These are phyloP conservation scores for Didymella segeticola DNA, from an alignment of 2,329 filamentous ascomycete species.

Conservation along the genomic window DNA sequence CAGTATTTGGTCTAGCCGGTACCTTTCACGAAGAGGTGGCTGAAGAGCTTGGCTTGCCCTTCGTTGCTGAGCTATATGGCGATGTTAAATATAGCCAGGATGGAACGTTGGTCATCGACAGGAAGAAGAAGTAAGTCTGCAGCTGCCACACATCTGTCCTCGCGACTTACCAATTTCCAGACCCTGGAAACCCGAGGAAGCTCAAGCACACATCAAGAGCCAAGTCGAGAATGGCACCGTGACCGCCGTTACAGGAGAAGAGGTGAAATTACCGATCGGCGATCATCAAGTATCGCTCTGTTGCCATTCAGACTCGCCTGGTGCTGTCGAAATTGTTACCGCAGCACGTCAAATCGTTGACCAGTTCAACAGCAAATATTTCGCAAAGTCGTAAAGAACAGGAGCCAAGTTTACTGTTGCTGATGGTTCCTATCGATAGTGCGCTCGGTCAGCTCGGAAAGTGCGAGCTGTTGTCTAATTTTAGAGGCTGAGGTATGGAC, in stretches of 20 bases:
- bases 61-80: constrained; percentile 62
- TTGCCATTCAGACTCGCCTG: constrained; percentile 55
- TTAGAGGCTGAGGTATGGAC: constrained; percentile 13
- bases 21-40: constrained; percentile 63
- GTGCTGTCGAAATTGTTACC: constrained; percentile 53
- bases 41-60: constrained; percentile 59
- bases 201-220: constrained; percentile 48
- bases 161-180: constrained; percentile 23
- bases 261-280: constrained; percentile 50
- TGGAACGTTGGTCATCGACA: constrained; percentile 61
- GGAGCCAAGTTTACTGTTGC: background rate
- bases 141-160: background rate
- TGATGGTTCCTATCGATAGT: constrained; percentile 8
- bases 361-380: constrained; percentile 44
- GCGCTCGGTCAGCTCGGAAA: constrained; percentile 12
- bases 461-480: constrained; percentile 16
- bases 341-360: constrained; percentile 53
- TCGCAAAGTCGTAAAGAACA: background rate
- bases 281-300: constrained; percentile 53
- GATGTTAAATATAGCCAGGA: constrained; percentile 63
- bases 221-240: constrained; percentile 52
- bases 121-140: constrained; percentile 60
- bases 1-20: constrained; percentile 62
- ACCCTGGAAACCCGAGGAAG: constrained; percentile 53
- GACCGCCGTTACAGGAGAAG: constrained; percentile 51